These are phyloP conservation scores for Lentinula sp. DNA, from an alignment of 768 basidiomycete species.

Conservation along the genomic window DNA sequence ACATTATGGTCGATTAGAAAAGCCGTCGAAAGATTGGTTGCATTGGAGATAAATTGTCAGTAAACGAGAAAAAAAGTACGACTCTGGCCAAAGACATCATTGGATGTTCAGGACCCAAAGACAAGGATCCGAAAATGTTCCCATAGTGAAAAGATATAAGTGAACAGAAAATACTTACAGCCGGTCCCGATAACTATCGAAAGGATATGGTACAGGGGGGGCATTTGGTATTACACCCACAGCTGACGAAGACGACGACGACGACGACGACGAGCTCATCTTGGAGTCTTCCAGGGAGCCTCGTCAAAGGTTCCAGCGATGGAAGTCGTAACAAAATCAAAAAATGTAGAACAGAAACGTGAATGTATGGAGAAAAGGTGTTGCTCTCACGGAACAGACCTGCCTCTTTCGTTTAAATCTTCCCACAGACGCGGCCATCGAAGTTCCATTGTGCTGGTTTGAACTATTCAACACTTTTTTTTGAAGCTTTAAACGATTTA, in stretches of 20 bases:
- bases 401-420: neutral
- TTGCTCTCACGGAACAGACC: neutral
- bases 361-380: neutral
- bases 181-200: conserved; percentile 6
- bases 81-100: neutral
- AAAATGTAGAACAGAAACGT: neutral
- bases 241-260: neutral
- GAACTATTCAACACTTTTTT: too few species aligned
- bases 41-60: neutral
- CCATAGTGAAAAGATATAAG: conserved; percentile 43
- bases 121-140: conserved; percentile 3
- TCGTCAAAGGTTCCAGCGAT: neutral
- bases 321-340: neutral
- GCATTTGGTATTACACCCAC: neutral
- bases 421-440: neutral
- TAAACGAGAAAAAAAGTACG: neutral
- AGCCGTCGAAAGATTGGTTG: neutral
- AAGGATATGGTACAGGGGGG: conserved; percentile 7
- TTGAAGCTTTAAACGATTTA: neutral
- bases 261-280: conserved; percentile 2
- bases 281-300: neutral
- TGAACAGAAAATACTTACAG: conserved; percentile 45
- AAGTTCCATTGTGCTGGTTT: neutral
- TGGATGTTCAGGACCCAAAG: neutral
- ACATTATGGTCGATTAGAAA: neutral